phyloP scores from a whole-genome alignment of 2,329 filamentous ascomycete species.

The Monilinia aucupariae region DNA sequence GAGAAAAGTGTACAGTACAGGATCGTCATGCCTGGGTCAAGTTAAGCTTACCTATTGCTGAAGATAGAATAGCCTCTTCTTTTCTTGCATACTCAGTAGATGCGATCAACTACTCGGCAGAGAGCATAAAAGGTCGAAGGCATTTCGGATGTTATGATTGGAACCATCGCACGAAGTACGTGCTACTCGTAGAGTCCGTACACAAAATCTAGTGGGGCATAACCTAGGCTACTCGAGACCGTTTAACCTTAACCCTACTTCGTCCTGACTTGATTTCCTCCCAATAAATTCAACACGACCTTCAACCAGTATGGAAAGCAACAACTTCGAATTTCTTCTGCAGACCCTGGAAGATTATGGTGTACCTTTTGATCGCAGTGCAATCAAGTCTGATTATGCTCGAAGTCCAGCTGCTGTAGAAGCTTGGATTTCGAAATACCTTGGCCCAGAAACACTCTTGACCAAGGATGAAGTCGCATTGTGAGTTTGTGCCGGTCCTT shows the following conservation, averaged over 20 bases:
- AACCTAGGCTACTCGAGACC: too few species aligned
- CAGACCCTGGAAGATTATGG: constrained; percentile 31
- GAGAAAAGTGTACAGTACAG: not conserved
- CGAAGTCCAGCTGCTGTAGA: constrained; percentile 26
- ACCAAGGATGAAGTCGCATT: constrained; percentile 49
- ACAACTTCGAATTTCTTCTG: constrained; percentile 26
- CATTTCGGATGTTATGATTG: not conserved
- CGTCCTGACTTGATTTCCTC: too few species aligned
- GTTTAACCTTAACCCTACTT: too few species aligned
- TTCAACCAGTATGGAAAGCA: constrained; percentile 26
- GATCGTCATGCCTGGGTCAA: not conserved
- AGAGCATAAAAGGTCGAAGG: too few species aligned
- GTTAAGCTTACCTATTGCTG: too few species aligned
- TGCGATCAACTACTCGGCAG: too few species aligned
- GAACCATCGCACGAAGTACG: too few species aligned
- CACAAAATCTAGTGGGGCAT: too few species aligned
- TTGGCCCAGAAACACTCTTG: constrained; percentile 48
- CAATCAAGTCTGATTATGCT: constrained; percentile 26
- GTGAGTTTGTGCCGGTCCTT: constrained; percentile 36
- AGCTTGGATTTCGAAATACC: constrained; percentile 46
- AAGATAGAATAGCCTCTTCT: too few species aligned
- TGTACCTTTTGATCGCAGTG: constrained; percentile 31
- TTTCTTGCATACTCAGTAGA: too few species aligned
- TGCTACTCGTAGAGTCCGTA: too few species aligned
- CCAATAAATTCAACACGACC: not conserved